Evolutionary conservation across 805 yeast genomes (phyloP), one percentile per base, ranked within the genome.

Genomic region (Phaffomyces thermotolerans): DNA sequence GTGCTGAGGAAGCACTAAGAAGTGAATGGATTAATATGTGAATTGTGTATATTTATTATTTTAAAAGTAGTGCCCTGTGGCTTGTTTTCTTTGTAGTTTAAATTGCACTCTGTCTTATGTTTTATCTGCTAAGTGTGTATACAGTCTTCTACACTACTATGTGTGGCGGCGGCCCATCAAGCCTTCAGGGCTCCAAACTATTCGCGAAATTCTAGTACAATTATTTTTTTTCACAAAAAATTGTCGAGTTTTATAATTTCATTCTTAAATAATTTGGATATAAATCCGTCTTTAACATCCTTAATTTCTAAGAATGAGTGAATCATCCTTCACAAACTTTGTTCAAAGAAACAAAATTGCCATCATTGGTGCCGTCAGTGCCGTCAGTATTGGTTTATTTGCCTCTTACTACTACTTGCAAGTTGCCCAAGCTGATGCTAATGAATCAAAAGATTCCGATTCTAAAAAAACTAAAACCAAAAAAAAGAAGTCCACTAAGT

Each of bases 321-420:
- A 44, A 22, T 40, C 44, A 12, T 41, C 29, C 13, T 27, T 27
- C 29, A 27, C 29, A 27, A 9, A 2, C 10, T 27, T 45, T 33
- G 36, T 68, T 31, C 53, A 64, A 22, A 66, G 64, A 51, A 56
- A 83, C 67, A 81, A 74, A 61, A 67, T 76, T n/a, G 84, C 82
- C 34, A 71, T 84, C 43, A 66, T 78, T 29, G 75, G 82, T 37
- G 71, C 87, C 10, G 75, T 79, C 8, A 73, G 79, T 48, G 84
- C 84, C 40, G 77, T 78, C 46, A 74, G 78, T 41, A 73, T 81
- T 33, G 86, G 81, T 27, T 73, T 76, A 31, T 20, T 45, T n/a
- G 79, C 82, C 44, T 82, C 85, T 9, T 78, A 75, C 53, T 67
- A 70, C 48, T 75, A 72, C 53, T 70, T 69, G 43, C 66, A 64